Evolutionary conservation across 2,329 filamentous ascomycete genomes (phyloP), one percentile per base, ranked within the genome.

Genomic region (Lithohypha guttulata): DNA sequence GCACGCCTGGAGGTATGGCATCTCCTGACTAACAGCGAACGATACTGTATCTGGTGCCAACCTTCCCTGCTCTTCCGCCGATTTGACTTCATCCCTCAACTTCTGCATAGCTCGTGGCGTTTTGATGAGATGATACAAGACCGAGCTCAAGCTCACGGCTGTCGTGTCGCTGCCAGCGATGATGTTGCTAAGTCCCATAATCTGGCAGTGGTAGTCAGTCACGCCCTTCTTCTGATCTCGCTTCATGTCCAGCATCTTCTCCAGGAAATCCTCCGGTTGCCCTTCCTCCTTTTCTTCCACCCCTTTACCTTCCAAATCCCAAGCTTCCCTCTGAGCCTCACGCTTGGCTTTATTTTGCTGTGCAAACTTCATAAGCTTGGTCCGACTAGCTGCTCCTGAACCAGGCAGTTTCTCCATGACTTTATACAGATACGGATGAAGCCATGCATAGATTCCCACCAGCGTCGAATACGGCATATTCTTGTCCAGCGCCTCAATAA

Each of bases 51-150:
- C 39, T 11, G 33, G 43, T 7, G 41, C 43, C 26, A 44, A 76
- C 0, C 66, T 33, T 52, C 52, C 46, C 55, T 61, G 34, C 8
- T 44, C 42, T 9, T 42, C 41, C 20, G 26, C 39, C 11, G 43
- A 25, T 22, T 31, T 30, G 18, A 52, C 44, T 26, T 52, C 50
- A 14, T 44, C 23, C 33, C 42, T 41, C 20, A 52, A 43, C 42
- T 48, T 49, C 26, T 32, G 14, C 41, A 51, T 39, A 21, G 41
- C 43, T 13, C 40, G 31, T 0, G 77, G 77, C 50, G 77, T 73
- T 52, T 77, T 78, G 23, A 86, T 66, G 3, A 87, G 61, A 56
- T 77, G 78, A 59, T 87, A 87, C 52, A 89, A 83, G 0, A 86
- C 71, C 5, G 77, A 70, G 4, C 73, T 73, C 0, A 87, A 67